Conservation (phyloP, 179 eudicot species). For the Beta corolliflora region DNA sequence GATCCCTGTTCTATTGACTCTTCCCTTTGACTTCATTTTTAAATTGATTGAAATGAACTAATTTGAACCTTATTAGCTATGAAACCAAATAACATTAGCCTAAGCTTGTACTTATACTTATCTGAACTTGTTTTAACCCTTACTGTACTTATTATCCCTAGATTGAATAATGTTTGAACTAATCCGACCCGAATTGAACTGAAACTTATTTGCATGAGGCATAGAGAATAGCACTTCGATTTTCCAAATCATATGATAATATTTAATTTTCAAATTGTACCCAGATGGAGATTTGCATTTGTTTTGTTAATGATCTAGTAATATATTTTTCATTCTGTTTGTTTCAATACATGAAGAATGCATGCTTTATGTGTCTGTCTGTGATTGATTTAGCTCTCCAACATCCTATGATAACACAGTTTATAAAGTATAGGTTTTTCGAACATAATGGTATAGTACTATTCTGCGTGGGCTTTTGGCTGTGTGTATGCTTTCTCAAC, state of each 20-base stretch:
- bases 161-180: background rate
- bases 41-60: background rate
- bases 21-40: background rate
- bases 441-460: background rate
- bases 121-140: background rate
- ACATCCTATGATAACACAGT: background rate
- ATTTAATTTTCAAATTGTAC: background rate
- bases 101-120: background rate
- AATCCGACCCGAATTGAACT: background rate
- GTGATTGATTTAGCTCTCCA: background rate
- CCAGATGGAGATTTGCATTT: background rate
- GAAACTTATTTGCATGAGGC: background rate
- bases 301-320: no score
- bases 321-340: background rate
- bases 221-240: background rate
- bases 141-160: background rate
- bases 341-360: background rate
- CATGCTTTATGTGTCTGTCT: background rate
- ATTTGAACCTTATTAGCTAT: background rate
- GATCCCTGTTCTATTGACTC: background rate
- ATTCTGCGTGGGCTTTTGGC: background rate
- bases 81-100: background rate
- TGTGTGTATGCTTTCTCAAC: background rate
- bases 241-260: background rate
- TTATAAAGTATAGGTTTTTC: background rate